These are phyloP conservation scores for Ceratocystis alfenasii DNA, from an alignment of 2,329 filamentous ascomycete genomes.

Conservation along the genomic window DNA sequence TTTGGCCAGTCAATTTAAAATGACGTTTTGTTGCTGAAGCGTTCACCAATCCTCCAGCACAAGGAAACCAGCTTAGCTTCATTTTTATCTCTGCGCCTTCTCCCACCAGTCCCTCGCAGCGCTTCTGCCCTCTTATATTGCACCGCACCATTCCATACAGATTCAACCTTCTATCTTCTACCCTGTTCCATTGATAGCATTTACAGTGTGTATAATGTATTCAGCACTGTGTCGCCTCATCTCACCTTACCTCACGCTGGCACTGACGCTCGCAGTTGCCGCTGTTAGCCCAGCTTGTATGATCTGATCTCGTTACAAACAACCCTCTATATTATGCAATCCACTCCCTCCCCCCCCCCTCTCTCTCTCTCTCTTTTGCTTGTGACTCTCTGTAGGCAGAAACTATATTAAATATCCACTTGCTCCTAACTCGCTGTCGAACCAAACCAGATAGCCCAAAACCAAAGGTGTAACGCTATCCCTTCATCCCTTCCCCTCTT, in stretches of 20 bases:
- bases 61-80: neutral
- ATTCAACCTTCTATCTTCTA: no score
- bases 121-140: neutral
- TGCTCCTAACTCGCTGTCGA: neutral
- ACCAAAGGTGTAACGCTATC: neutral
- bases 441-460: neutral
- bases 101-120: no score
- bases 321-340: neutral
- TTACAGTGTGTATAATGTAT: fast-evolving
- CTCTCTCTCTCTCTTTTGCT: neutral
- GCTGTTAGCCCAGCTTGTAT: neutral
- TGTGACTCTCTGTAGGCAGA: neutral
- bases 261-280: neutral
- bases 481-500: neutral
- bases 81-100: neutral
- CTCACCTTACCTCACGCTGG: neutral
- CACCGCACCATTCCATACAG: neutral
- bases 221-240: neutral
- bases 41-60: neutral
- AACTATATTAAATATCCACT: no score
- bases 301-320: neutral
- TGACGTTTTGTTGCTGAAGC: neutral
- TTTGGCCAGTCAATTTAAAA: neutral
- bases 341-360: neutral
- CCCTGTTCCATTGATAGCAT: neutral